phyloP scores from a whole-genome alignment of 78 protist genomes.

The Chrysochromulina parva region DNA sequence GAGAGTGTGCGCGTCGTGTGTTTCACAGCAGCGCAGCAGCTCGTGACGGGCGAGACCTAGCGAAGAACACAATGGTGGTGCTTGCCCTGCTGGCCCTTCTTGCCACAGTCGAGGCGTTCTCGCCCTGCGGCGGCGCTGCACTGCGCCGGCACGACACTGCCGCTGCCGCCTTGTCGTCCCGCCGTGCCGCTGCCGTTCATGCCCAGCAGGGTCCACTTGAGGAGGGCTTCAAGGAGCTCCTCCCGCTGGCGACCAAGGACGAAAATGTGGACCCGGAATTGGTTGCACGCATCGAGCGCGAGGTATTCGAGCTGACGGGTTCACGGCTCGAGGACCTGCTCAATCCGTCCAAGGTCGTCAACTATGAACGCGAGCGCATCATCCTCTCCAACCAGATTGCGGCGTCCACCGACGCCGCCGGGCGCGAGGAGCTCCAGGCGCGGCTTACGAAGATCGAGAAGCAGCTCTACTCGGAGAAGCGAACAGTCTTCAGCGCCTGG shows the following conservation, averaged over 20 bases:
- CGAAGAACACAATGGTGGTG: no score
- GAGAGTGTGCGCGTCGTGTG: no score
- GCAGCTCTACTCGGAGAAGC: neutral
- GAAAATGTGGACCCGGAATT: neutral
- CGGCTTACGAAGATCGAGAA: neutral
- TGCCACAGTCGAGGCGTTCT: no score
- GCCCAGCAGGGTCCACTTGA: conserved; percentile 7
- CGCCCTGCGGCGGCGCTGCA: no score
- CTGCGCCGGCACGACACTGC: no score
- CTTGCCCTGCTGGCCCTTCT: no score
- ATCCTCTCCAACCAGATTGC: neutral
- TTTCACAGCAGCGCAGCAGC: no score
- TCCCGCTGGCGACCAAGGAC: neutral
- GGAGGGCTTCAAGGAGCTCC: neutral
- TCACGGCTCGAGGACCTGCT: neutral
- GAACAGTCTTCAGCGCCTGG: conserved; percentile 11
- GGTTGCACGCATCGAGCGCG: neutral
- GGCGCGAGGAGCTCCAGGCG: neutral
- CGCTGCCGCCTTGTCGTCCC: no score
- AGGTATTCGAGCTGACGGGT: neutral
- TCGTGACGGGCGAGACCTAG: no score
- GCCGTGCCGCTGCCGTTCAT: neutral
- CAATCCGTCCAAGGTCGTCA: conserved; percentile 14
- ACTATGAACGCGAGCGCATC: conserved; percentile 10
- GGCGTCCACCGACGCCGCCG: neutral